Conservation (phyloP, 192 early-diverging fungal species). For the Rhizoclosmatium globosum region DNA sequence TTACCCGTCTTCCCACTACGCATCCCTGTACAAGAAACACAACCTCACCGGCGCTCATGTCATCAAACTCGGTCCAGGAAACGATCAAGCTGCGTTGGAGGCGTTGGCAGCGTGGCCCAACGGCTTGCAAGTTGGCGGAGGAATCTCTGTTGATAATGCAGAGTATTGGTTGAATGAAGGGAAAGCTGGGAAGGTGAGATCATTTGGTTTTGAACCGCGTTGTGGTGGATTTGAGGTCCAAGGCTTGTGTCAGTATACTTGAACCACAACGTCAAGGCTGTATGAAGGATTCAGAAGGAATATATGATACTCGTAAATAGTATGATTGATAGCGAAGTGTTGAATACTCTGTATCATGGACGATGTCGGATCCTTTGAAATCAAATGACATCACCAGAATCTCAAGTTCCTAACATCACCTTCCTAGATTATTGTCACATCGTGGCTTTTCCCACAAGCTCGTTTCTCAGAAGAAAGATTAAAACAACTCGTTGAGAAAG, state of each 20-base stretch:
- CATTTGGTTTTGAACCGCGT: no score
- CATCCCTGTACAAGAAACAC: slow-evolving; percentile 78
- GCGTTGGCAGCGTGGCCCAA: slow-evolving; percentile 87
- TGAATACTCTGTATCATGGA: no score
- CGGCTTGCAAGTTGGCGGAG: slow-evolving; percentile 93
- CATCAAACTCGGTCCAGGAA: slow-evolving; percentile 91
- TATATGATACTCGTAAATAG: no score
- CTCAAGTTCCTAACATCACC: no score
- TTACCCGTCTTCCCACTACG: slow-evolving; percentile 82
- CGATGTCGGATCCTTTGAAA: no score
- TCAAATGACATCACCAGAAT: no score
- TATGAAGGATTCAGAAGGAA: neutral
- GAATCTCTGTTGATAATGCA: slow-evolving; percentile 89
- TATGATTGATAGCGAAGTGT: no score
- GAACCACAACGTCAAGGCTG: neutral
- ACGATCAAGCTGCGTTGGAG: slow-evolving; percentile 84
- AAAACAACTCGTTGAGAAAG: slow-evolving; percentile 45
- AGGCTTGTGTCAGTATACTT: neutral
- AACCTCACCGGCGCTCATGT: slow-evolving; percentile 87
- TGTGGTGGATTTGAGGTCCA: neutral
- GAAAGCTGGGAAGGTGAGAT: slow-evolving; percentile 77
- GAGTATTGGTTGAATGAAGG: slow-evolving; percentile 84
- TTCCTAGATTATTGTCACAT: slow-evolving; percentile 89
- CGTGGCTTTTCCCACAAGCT: slow-evolving; percentile 88
- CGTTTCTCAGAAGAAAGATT: slow-evolving; percentile 77